phyloP scores from a whole-genome alignment of 2,329 filamentous ascomycete genomes.

The Talaromyces islandicus region DNA sequence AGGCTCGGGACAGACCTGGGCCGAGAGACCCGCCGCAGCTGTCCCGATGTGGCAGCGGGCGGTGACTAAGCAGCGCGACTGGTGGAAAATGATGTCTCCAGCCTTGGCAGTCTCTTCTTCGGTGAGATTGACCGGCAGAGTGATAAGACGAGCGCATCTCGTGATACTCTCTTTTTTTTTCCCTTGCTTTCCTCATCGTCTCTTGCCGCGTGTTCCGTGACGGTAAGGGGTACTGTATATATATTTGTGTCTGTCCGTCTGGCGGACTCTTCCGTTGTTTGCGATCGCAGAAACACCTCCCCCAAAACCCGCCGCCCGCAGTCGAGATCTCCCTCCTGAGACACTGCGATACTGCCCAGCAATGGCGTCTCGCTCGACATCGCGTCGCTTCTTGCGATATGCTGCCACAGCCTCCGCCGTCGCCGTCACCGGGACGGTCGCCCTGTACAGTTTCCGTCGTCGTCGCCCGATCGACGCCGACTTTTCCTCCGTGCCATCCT shows the following conservation, averaged over 20 bases:
- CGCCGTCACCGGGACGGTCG: background rate
- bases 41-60: background rate
- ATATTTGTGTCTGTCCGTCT: background rate
- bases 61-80: background rate
- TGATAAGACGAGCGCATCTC: background rate
- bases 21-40: background rate
- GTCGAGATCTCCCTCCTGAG: background rate
- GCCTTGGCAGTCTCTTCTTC: background rate
- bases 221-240: background rate
- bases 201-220: background rate
- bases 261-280: background rate
- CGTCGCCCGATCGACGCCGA: slow-evolving; percentile 1
- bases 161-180: background rate
- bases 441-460: background rate
- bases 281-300: background rate
- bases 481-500: background rate
- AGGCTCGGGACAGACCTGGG: background rate
- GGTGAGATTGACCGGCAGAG: background rate
- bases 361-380: slow-evolving; percentile 1
- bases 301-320: background rate
- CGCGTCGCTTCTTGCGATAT: slow-evolving; percentile 4
- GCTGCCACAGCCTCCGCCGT: slow-evolving; percentile 1
- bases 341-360: background rate
- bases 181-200: background rate
- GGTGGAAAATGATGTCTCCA: background rate